Conservation (phyloP, 257 asterid genomes). For the Solanum phureja region DNA sequence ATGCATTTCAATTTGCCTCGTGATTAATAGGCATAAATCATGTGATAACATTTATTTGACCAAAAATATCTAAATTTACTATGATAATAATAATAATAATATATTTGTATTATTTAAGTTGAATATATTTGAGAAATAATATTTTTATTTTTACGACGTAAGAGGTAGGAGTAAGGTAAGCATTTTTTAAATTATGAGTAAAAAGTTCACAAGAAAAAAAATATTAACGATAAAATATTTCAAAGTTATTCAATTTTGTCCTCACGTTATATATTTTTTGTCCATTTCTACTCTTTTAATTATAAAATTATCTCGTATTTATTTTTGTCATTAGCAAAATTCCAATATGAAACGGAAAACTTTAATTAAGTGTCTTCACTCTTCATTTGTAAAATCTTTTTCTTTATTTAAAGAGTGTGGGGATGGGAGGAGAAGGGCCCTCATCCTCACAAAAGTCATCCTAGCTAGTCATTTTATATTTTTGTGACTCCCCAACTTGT, state of each 20-base stretch:
- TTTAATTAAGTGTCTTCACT: background rate
- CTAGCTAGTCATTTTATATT: background rate
- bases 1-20: background rate
- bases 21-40: slow-evolving; percentile 34
- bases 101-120: background rate
- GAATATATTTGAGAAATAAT: background rate
- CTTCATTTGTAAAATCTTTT: background rate
- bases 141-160: background rate
- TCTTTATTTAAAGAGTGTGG: background rate
- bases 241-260: background rate
- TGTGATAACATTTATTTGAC: slow-evolving; percentile 27
- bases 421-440: background rate
- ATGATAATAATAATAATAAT: background rate
- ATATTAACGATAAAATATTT: too few relatives aligned
- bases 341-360: too few relatives aligned
- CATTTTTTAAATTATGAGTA: background rate
- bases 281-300: background rate
- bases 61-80: background rate
- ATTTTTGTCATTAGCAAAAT: background rate
- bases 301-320: background rate
- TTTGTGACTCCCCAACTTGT: slow-evolving; percentile 4
- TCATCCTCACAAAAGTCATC: background rate
- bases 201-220: background rate
- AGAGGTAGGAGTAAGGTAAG: background rate
- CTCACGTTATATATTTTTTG: background rate